Conservation (phyloP, 73 alveolate genomes). For the Breviolum minutum region DNA sequence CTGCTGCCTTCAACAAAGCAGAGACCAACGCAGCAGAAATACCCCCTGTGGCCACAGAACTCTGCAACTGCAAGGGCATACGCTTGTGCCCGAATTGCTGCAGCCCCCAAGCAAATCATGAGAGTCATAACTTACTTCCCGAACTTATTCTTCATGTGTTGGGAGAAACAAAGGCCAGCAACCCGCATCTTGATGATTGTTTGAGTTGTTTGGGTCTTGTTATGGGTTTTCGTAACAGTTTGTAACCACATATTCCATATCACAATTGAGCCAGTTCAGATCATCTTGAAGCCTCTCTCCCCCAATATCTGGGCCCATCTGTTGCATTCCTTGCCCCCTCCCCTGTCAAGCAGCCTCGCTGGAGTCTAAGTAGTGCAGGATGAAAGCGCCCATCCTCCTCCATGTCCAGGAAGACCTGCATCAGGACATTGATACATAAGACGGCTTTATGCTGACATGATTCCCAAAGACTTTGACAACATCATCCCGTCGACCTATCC, state of each 20-base stretch:
- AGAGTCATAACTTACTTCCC: too few relatives aligned
- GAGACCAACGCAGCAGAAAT: background rate
- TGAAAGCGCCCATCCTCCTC: conserved; percentile 91
- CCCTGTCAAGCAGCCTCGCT: conserved; percentile 28
- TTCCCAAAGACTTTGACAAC: background rate
- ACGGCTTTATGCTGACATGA: background rate
- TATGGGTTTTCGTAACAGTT: too few relatives aligned
- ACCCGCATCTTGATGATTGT: too few relatives aligned
- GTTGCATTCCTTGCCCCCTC: too few relatives aligned
- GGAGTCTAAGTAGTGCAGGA: conserved; percentile 72
- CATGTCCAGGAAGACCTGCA: conserved; percentile 69
- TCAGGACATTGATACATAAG: background rate
- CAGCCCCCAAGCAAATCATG: too few relatives aligned
- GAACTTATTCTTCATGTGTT: too few relatives aligned
- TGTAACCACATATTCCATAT: too few relatives aligned
- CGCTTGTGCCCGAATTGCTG: background rate
- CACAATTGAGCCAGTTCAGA: too few relatives aligned
- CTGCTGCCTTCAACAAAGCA: background rate
- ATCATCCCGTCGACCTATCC: background rate
- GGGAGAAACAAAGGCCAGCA: too few relatives aligned
- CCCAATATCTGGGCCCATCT: too few relatives aligned
- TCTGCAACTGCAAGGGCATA: background rate
- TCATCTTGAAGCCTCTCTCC: too few relatives aligned
- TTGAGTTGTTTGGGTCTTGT: too few relatives aligned
- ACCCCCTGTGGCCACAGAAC: conserved; percentile 13